Conservation (phyloP, 163 green algal species). For the Scenedesmus sp. region DNA sequence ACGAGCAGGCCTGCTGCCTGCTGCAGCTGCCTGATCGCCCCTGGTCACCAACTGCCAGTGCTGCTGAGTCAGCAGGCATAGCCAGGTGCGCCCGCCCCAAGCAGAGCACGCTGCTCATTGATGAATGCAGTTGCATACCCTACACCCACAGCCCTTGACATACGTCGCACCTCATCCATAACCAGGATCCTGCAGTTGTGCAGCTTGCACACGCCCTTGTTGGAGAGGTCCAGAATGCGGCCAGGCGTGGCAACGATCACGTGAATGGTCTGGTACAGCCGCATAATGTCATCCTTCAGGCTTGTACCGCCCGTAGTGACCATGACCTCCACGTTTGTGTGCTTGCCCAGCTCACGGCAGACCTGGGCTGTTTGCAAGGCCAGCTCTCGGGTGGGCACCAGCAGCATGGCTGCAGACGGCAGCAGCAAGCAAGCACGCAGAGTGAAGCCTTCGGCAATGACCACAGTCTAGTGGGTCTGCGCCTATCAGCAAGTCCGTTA, state of each 20-base stretch:
- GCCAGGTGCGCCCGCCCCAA: background rate
- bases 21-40: background rate
- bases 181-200: conserved; percentile 90
- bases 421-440: background rate
- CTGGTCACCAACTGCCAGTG: background rate
- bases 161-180: conserved; percentile 95
- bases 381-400: conserved; percentile 98
- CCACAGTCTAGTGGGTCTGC: background rate
- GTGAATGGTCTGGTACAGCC: conserved; percentile 95
- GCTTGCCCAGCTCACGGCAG: conserved; percentile 95
- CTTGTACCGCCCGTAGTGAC: conserved; percentile 97
- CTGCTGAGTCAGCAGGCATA: background rate
- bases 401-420: conserved; percentile 89
- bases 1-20: background rate
- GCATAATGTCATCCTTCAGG: conserved; percentile 99
- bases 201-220: conserved; percentile 96
- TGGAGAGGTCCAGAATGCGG: conserved; percentile 96
- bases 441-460: background rate
- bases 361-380: conserved; percentile 98
- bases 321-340: conserved; percentile 85
- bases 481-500: background rate
- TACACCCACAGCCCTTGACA: background rate
- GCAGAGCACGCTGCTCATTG: background rate
- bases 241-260: conserved; percentile 98
- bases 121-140: background rate